A percentile compares a stretch with the other conserved stretches of the same genome.
Conservation (phyloP, 352 stramenopile genomes). For the Globisporangium barbulae region DNA sequence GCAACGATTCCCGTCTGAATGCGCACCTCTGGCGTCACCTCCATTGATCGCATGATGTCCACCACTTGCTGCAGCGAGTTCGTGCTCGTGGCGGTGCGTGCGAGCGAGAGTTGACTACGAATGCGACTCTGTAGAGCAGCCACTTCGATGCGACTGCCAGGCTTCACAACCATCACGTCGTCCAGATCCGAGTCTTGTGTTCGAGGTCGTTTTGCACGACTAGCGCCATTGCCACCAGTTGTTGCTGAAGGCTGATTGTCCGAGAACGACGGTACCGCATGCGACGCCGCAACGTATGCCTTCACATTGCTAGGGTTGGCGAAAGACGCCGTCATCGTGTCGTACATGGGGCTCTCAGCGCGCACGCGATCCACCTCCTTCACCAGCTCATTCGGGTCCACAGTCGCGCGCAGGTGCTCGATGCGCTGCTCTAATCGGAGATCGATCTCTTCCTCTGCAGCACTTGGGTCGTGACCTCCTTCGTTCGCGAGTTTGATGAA, state of each 20-base stretch:
- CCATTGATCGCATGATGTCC: constrained; percentile 76
- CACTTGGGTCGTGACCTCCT: constrained; percentile 46
- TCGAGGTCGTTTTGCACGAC: constrained; percentile 49
- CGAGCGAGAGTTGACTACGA: constrained; percentile 54
- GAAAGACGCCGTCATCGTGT: constrained; percentile 65
- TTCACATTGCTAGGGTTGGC: constrained; percentile 53
- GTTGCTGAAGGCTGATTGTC: constrained; percentile 29
- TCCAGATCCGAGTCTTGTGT: constrained; percentile 67
- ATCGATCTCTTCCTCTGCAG: constrained; percentile 76
- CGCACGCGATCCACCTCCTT: constrained; percentile 76
- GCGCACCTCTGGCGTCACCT: constrained; percentile 65
- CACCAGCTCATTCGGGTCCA: constrained; percentile 79
- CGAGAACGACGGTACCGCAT: constrained; percentile 39
- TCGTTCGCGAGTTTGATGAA: constrained; percentile 76
- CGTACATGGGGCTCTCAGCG: constrained; percentile 57
- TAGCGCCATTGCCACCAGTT: neutral
- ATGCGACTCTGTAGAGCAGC: constrained; percentile 66
- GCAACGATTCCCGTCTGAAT: constrained; percentile 67
- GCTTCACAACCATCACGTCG: constrained; percentile 63
- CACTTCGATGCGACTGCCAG: constrained; percentile 56
- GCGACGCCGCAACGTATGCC: constrained; percentile 52
- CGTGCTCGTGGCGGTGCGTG: constrained; percentile 51
- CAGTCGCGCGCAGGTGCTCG: constrained; percentile 52
- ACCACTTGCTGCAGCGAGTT: constrained; percentile 75
- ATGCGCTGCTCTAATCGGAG: constrained; percentile 78